Conservation (phyloP, 1,284 basidiomycete genomes). For the Ceratobasidium sp. region DNA sequence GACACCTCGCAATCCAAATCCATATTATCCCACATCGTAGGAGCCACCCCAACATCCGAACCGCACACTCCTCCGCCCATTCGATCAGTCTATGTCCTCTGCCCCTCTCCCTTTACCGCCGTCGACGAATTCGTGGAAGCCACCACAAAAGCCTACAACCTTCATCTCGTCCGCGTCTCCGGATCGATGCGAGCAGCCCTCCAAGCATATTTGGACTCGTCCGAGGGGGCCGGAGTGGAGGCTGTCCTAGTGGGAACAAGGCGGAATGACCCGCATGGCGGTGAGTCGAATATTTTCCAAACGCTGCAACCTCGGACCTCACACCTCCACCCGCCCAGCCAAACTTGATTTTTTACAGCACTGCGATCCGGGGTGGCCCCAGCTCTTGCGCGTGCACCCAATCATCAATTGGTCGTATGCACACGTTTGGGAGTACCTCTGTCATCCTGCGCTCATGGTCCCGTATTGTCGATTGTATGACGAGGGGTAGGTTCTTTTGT, state of each 20-base stretch:
- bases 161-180: slow-evolving; percentile 74
- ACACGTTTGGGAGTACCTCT: slow-evolving; percentile 89
- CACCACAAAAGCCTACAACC: slow-evolving; percentile 69
- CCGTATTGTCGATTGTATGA: slow-evolving; percentile 92
- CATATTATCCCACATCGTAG: slow-evolving; percentile 36
- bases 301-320: not conserved
- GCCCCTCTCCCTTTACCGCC: slow-evolving; percentile 83
- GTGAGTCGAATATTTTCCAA: slow-evolving; percentile 56
- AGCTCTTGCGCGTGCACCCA: slow-evolving; percentile 90
- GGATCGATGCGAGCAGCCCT: slow-evolving; percentile 83
- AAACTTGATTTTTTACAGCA: slow-evolving; percentile 73
- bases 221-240: slow-evolving; percentile 53
- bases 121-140: slow-evolving; percentile 86
- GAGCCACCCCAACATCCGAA: slow-evolving; percentile 37
- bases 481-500: slow-evolving; percentile 67
- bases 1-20: slow-evolving; percentile 15
- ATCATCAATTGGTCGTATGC: slow-evolving; percentile 94
- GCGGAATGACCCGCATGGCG: slow-evolving; percentile 89
- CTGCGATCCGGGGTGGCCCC: slow-evolving; percentile 89
- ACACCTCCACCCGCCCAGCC: slow-evolving; percentile 40
- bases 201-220: slow-evolving; percentile 67
- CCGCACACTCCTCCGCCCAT: slow-evolving; percentile 58
- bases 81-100: slow-evolving; percentile 86
- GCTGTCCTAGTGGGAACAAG: slow-evolving; percentile 92
- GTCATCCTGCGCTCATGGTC: slow-evolving; percentile 63